Conservation (phyloP, 2,329 filamentous ascomycete species). For the Aspergillus floridensis region DNA sequence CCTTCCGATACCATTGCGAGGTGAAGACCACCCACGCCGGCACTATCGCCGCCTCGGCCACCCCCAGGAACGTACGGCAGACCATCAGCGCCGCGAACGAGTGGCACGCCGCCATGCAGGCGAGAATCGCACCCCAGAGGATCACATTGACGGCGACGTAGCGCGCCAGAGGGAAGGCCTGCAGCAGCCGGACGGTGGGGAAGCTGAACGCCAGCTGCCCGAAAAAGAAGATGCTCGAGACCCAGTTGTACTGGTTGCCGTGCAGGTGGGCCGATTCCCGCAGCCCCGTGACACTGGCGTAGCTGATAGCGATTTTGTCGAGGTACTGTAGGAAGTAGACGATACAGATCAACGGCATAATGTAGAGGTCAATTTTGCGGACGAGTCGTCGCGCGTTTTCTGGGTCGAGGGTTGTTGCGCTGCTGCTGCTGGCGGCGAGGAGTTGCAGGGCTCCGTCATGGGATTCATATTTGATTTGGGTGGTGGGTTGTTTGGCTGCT, state of each 20-base stretch:
- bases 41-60: neutral
- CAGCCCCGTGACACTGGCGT: slow-evolving; percentile 30
- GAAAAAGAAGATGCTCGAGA: slow-evolving; percentile 32
- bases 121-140: slow-evolving; percentile 33
- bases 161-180: slow-evolving; percentile 40
- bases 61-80: neutral
- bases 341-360: slow-evolving; percentile 31
- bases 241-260: slow-evolving; percentile 47
- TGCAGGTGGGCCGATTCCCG: slow-evolving; percentile 34
- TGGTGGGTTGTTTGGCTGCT: neutral
- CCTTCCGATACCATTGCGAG: neutral
- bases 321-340: slow-evolving; percentile 33
- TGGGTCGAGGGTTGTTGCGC: neutral
- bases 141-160: slow-evolving; percentile 39
- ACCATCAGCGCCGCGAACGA: too few species aligned
- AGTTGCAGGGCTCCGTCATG: neutral
- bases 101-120: slow-evolving; percentile 1
- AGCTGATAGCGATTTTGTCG: slow-evolving; percentile 26
- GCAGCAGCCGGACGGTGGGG: slow-evolving; percentile 40
- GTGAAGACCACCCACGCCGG: neutral
- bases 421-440: neutral
- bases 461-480: neutral
- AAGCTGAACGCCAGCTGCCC: slow-evolving; percentile 34
- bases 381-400: neutral
- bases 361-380: slow-evolving; percentile 21